Evolutionary conservation across 352 stramenopile genomes (phyloP).

Genomic region (Pythium dissimile): DNA sequence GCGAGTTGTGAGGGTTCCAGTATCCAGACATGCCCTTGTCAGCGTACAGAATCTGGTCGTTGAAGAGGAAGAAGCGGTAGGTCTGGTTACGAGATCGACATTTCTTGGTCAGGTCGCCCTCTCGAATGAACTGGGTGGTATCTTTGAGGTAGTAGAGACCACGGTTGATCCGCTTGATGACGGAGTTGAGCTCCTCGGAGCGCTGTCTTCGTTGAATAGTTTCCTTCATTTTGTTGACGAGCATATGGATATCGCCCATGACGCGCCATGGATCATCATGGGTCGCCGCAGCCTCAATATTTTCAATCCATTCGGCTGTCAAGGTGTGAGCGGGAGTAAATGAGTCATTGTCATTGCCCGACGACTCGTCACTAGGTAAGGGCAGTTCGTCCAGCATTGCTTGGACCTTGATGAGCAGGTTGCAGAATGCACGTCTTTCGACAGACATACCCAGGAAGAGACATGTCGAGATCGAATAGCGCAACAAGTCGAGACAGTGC

Average conservation of each 20-base stretch:
- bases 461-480: conserved; percentile 80
- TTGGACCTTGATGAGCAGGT: conserved; percentile 69
- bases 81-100: conserved; percentile 85
- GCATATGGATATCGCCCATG: conserved; percentile 88
- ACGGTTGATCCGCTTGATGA: conserved; percentile 90
- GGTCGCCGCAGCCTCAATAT: conserved; percentile 58
- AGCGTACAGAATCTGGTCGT: conserved; percentile 81
- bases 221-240: conserved; percentile 89
- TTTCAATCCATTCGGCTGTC: conserved; percentile 42
- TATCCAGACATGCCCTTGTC: conserved; percentile 76
- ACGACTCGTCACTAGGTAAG: conserved; percentile 13
- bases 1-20: conserved; percentile 84
- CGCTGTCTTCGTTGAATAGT: conserved; percentile 80
- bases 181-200: conserved; percentile 79
- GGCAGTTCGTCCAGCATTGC: conserved; percentile 42
- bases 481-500: conserved; percentile 79
- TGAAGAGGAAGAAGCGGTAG: conserved; percentile 89
- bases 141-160: conserved; percentile 92
- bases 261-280: conserved; percentile 74
- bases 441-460: conserved; percentile 78
- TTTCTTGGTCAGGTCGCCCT: conserved; percentile 94
- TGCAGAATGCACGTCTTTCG: conserved; percentile 76
- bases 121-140: conserved; percentile 91
- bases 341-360: conserved; percentile 19
- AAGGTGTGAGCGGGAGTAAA: not conserved